Conservation (phyloP, 179 eudicot genomes). For the Silene noctiflora region DNA sequence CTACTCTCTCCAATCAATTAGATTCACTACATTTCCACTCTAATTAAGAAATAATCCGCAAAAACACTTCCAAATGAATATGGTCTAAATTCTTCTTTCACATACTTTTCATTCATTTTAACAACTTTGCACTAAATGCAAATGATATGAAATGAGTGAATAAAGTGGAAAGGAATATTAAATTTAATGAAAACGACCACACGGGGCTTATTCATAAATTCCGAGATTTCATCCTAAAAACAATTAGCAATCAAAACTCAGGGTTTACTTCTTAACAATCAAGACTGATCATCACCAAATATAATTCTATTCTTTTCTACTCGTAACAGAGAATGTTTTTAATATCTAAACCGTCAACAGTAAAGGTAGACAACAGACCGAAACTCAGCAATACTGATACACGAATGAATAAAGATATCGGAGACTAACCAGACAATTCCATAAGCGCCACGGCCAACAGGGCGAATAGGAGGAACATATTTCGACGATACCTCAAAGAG, state of each 20-base stretch:
- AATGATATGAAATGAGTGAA: too few relatives aligned
- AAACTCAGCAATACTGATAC: background rate
- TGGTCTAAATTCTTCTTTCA: too few relatives aligned
- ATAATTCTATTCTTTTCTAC: too few relatives aligned
- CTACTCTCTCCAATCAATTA: background rate
- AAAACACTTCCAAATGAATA: background rate
- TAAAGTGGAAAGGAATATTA: too few relatives aligned
- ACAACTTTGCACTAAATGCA: too few relatives aligned
- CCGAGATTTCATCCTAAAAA: background rate
- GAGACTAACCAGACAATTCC: conserved; percentile 78
- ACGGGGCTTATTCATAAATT: background rate
- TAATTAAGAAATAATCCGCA: background rate
- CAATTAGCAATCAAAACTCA: background rate
- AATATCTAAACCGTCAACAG: background rate
- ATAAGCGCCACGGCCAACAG: conserved; percentile 92
- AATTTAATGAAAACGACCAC: background rate
- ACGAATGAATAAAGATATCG: too few relatives aligned
- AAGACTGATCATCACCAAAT: too few relatives aligned
- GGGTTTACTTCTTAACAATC: too few relatives aligned
- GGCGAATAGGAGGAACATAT: conserved; percentile 84
- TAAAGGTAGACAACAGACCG: background rate
- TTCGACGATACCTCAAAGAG: conserved; percentile 61
- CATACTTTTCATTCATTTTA: too few relatives aligned
- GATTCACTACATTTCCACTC: background rate
- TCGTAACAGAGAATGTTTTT: too few relatives aligned